Conservation (phyloP, 257 asterid species). For the Fraxinus pennsylvanica region DNA sequence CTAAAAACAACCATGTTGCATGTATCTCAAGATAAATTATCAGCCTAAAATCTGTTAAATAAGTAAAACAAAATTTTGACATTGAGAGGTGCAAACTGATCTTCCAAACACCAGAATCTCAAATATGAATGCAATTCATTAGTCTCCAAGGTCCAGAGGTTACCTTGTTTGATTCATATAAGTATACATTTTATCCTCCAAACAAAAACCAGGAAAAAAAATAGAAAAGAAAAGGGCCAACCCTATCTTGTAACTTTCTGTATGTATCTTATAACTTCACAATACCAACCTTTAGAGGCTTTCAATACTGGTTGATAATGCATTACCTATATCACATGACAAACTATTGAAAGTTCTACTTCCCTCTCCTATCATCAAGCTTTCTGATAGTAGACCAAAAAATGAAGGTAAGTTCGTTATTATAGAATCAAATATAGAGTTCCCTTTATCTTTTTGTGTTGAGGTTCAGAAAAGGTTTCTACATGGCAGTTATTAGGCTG, state of each 20-base stretch:
- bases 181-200: too few relatives aligned
- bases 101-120: slow-evolving; percentile 2
- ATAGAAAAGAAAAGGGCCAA: not conserved
- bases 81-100: slow-evolving; percentile 8
- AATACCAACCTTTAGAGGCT: not conserved
- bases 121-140: not conserved
- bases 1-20: not conserved
- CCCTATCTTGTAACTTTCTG: slow-evolving; percentile 8
- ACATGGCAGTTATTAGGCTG: slow-evolving; percentile 85
- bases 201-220: too few relatives aligned
- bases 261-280: not conserved
- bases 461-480: slow-evolving; percentile 19
- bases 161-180: too few relatives aligned
- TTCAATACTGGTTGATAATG: too few relatives aligned
- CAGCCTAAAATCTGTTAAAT: too few relatives aligned
- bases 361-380: slow-evolving; percentile 31
- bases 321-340: slow-evolving; percentile 14
- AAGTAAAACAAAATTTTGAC: too few relatives aligned
- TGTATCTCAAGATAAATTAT: too few relatives aligned
- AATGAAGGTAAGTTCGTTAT: slow-evolving; percentile 64
- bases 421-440: slow-evolving; percentile 15
- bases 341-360: slow-evolving; percentile 43
- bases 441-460: not conserved
- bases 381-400: slow-evolving; percentile 31
- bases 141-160: too few relatives aligned